phyloP scores from a whole-genome alignment of 495 filamentous ascomycete genomes.

The Friedmanniomyces simplex region DNA sequence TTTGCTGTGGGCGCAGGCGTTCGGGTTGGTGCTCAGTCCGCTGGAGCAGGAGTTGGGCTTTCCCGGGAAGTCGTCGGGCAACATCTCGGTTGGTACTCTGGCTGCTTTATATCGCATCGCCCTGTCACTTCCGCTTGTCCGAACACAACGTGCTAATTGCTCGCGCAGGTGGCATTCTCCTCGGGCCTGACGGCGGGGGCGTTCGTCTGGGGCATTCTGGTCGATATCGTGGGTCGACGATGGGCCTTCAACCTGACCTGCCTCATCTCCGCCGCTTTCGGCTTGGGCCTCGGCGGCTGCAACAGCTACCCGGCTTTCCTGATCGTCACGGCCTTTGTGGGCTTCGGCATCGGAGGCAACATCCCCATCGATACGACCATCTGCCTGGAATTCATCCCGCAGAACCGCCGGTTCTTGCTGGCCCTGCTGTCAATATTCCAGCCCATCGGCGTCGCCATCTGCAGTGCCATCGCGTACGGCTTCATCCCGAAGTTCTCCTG shows the following conservation, averaged over 20 bases:
- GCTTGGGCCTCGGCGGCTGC: conserved; percentile 36
- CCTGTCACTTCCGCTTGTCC: background rate
- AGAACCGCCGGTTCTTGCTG: conserved; percentile 39
- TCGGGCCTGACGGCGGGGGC: conserved; percentile 29
- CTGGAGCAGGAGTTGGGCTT: conserved; percentile 39
- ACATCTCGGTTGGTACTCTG: conserved; percentile 17
- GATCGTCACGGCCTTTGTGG: conserved; percentile 37
- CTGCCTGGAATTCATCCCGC: conserved; percentile 39
- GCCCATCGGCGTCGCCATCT: conserved; percentile 38
- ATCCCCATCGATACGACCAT: conserved; percentile 44
- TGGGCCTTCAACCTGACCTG: conserved; percentile 44
- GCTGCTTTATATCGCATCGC: background rate
- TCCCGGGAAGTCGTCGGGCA: conserved; percentile 16
- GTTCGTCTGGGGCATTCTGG: conserved; percentile 40
- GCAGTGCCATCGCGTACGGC: conserved; percentile 39
- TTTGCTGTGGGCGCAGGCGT: conserved; percentile 40
- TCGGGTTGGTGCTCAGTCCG: conserved; percentile 38
- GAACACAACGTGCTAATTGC: background rate
- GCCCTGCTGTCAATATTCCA: conserved; percentile 41
- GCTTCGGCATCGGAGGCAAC: conserved; percentile 42
- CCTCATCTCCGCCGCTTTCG: conserved; percentile 37
- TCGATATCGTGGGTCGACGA: conserved; percentile 40
- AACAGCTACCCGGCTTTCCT: conserved; percentile 34
- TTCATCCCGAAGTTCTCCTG: conserved; percentile 37
- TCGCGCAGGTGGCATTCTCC: conserved; percentile 15